Evolutionary conservation across 306 rosid species (phyloP), one percentile per base, ranked within the genome.

Genomic region (Citrullus amarus): DNA sequence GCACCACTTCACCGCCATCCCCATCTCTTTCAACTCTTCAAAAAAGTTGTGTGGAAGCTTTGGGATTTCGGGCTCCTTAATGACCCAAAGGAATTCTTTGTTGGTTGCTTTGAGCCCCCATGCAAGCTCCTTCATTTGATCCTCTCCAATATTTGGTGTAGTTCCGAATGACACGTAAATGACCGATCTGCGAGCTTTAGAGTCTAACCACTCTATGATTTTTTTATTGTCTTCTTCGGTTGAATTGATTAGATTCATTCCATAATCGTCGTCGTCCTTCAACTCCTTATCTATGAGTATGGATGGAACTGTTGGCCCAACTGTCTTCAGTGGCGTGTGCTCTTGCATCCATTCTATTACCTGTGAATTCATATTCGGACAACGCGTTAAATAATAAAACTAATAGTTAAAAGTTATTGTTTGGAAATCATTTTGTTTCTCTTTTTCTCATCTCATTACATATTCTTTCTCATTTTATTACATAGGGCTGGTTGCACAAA

Each of bases 91-190:
- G 78, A 88, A 88, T 8, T 68, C 41, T 78, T 36, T 77, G 22
- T 78, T 80, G 76, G 80, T 81, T 6, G 77, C 53, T 73, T 77
- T 86, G 56, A 86, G 71, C n/a, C 82, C 88, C 73, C 69, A 70
- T 14, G 85, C 86, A 51, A 86, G 75, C 77, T 83, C 90, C 69
- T 81, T 82, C 5, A 83, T 85, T 60, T 83, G 87, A 76, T 84
- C 58, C 3, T 73, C 28, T 39, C 76, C 14, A 14, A 74, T 34
- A 8, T 78, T 68, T 34, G 80, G 73, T 84, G 81, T 80, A 75
- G 90, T 84, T 69, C 88, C 89, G 57, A 86, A 81, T 63, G 88
- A 86, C 12, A 81, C 55, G 46, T 81, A 88, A 2, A 86, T 28
- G 12, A 86, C 87, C 6, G 87, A 81, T 13, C 61, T 43, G 43